Percentiles rank a stretch among this genome's conserved stretches.
Conservation (phyloP, 2,329 filamentous ascomycete species). For the Fusarium tuaranense region DNA sequence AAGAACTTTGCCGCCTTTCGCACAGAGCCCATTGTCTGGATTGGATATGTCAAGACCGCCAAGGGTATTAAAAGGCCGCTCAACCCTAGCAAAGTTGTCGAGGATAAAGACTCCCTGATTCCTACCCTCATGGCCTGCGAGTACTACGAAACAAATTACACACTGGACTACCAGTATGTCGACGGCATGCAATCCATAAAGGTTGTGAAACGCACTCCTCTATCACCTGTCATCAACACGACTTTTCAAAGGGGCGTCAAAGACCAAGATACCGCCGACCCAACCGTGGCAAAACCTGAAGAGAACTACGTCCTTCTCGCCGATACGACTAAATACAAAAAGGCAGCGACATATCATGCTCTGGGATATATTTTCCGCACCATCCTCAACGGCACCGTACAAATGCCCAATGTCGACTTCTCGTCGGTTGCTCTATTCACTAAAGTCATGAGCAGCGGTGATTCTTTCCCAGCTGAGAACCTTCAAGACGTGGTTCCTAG, state of each 20-base stretch:
- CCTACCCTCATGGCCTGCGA: conserved; percentile 13
- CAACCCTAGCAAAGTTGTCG: rapidly evolving
- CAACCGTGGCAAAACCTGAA: not conserved
- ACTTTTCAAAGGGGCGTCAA: not conserved
- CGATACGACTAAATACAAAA: rapidly evolving
- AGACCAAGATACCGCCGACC: not conserved
- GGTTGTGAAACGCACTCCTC: rapidly evolving
- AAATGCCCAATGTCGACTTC: not conserved
- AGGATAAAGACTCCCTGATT: not conserved
- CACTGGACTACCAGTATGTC: not conserved
- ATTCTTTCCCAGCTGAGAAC: not conserved
- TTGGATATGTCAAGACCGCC: conserved; percentile 11
- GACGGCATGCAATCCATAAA: not conserved
- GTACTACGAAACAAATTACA: conserved; percentile 15
- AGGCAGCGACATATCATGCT: conserved; percentile 6
- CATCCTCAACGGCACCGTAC: rapidly evolving
- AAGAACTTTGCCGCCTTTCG: not conserved
- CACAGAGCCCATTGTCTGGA: conserved; percentile 29
- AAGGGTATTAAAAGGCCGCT: rapidly evolving
- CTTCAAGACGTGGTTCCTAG: not conserved
- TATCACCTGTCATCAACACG: conserved; percentile 1
- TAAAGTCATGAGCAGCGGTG: not conserved
- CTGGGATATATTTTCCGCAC: not conserved
- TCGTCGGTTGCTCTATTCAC: not conserved
- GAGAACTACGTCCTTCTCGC: not conserved